Evolutionary conservation across 257 asterid species (phyloP), one percentile per base, ranked within the genome.

Genomic region (Scutellaria barbata): DNA sequence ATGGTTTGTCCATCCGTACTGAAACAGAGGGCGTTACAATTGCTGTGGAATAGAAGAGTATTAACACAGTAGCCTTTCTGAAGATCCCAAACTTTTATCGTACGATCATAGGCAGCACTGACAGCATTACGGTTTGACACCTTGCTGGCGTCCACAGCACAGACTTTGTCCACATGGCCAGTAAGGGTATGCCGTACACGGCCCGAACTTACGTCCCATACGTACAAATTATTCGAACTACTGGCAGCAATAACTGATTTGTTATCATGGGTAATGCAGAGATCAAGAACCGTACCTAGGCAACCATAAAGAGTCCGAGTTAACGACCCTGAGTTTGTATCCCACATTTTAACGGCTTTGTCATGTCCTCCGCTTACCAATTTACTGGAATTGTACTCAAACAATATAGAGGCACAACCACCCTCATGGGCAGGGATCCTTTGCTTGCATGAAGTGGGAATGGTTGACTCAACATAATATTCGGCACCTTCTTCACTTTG

Each of bases 31-130:
- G 96, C 85, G 65, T 94, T 94, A 72, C 98, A 94, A 71, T 94
- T 94, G 76, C 98, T 94, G 76, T 79, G 93, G 77, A 82, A 94
- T 17, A 91, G 68, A 57, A 91, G 84, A 5, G 98, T 91, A 73
- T 84, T 94, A 13, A 77, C 84, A 63, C 96, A 87, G 66, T 88
- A 94, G 53, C 99, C 99, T 52, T 81, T 91, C 79, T 84, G 89
- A 76, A 94, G 88, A 80, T 94, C 98, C 99, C 99, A 94, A 50
- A 94, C 87, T 81, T 94, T 94, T 16, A 94, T 94, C 0, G 99
- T 94, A 14, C 96, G 95, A 65, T 94, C 99, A 83, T 94, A 88
- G 12, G 96, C 96, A 42, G 98, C 89, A 69, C 98, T 94, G 43
- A 86, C 95, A 8, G 88, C 90, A 72, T 73, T 74, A 17, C 96